Conservation (phyloP, 495 filamentous ascomycete species). For the Penicillium samsonianum region DNA sequence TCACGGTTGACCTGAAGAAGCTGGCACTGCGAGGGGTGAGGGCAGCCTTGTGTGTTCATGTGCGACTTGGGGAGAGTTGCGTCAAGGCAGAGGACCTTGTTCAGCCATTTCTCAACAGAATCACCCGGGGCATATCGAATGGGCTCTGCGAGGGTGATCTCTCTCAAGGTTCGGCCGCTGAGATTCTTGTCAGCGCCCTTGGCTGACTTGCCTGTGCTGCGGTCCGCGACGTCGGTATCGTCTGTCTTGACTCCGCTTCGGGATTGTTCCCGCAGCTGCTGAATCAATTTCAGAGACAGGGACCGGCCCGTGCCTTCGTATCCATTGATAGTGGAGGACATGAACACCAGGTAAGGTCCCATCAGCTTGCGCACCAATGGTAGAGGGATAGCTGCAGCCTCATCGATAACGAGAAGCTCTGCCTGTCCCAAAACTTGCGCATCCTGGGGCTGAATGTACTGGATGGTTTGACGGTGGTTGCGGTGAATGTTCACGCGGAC, state of each 20-base stretch:
- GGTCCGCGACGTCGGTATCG: conserved; percentile 69
- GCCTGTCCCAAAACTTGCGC: conserved; percentile 92
- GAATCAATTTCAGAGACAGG: conserved; percentile 93
- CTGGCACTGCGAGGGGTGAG: conserved; percentile 87
- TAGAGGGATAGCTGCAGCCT: conserved; percentile 94
- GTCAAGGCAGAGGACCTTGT: conserved; percentile 90
- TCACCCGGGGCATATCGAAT: conserved; percentile 94
- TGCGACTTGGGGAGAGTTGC: conserved; percentile 80
- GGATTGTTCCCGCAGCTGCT: conserved; percentile 94
- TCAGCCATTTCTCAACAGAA: conserved; percentile 93
- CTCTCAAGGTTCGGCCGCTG: conserved; percentile 80
- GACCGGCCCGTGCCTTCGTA: conserved; percentile 98
- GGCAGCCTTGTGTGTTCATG: conserved; percentile 74
- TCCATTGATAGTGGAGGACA: conserved; percentile 98
- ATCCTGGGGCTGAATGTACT: conserved; percentile 97
- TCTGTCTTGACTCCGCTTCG: conserved; percentile 55
- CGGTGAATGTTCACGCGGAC: conserved; percentile 95
- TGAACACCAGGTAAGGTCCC: conserved; percentile 98
- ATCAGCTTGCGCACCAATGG: conserved; percentile 91
- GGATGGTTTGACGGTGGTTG: conserved; percentile 95
- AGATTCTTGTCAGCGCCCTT: conserved; percentile 62
- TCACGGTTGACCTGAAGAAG: conserved; percentile 93
- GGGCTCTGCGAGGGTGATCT: conserved; percentile 89
- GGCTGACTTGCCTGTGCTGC: conserved; percentile 65
- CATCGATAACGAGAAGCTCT: conserved; percentile 94